Evolutionary conservation across 164 flowering plant genomes (phyloP).

Genomic region (Pachysandra terminalis): DNA sequence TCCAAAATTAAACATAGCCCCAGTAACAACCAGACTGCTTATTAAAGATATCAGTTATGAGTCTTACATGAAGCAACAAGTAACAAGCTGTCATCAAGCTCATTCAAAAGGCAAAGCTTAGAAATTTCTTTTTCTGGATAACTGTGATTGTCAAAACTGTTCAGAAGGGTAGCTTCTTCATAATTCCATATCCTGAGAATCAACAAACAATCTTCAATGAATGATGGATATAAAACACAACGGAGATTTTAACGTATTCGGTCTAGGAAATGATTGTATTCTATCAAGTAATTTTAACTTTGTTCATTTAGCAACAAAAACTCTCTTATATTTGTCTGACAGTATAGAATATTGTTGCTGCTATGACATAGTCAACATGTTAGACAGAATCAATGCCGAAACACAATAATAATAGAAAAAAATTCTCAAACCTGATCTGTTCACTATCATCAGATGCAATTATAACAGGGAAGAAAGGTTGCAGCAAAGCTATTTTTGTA

Average conservation of each 20-base stretch:
- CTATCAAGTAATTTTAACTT: neutral
- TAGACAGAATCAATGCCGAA: too few species aligned
- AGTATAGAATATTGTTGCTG: too few species aligned
- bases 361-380: too few species aligned
- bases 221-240: neutral
- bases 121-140: conserved; percentile 87
- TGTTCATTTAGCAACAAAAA: too few species aligned
- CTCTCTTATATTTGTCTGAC: too few species aligned
- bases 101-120: conserved; percentile 84
- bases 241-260: too few species aligned
- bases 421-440: conserved; percentile 58
- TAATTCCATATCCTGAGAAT: conserved; percentile 83
- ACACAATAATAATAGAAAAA: neutral
- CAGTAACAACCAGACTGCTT: conserved; percentile 11
- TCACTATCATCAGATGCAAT: conserved; percentile 92
- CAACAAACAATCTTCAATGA: neutral
- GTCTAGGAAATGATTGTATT: too few species aligned
- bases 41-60: conserved; percentile 16
- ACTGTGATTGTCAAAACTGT: conserved; percentile 81
- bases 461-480: conserved; percentile 86
- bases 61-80: conserved; percentile 92
- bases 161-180: conserved; percentile 60
- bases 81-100: conserved; percentile 90
- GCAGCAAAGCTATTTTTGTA: conserved; percentile 63
- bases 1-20: neutral